Evolutionary conservation across 345 rosid genomes (phyloP), one percentile per base, ranked within the genome.

Genomic region (Moricandia moricandioides): DNA sequence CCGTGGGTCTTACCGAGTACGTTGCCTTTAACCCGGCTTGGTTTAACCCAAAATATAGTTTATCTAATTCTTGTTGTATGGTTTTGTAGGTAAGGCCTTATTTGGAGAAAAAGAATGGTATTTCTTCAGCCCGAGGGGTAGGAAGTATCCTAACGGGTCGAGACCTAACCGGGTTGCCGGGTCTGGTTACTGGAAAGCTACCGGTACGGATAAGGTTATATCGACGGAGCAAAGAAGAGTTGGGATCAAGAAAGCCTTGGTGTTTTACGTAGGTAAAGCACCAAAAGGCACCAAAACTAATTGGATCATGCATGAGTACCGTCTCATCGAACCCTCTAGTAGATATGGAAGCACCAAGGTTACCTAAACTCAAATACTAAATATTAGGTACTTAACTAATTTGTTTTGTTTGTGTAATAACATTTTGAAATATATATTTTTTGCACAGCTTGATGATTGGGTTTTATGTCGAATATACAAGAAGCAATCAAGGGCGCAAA

Each of bases 291-390:
- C 87, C 54, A 95, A 95, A 81, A 95, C 99, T 8, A 95, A 92
- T 82, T 95, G 99, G 99, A 95, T 95, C 67, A 92, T 95, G 99
- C 99, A 95, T 59, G 99, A 95, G 73, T 95, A 90, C 70, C 92
- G 99, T 56, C 88, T 95, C 65, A 2, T 88, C n/a, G 96, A 87
- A n/a, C 40, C 80, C 24, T 69, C 85, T 56, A 85, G 89, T 21
- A 85, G 85, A 70, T 71, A 40, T 33, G 94, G 97, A 58, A 88
- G 94, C 85, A 16, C 93, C 49, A 91, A 73, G 91, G 97, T 29
- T 29, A 29, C 31, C 5, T 93, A 78, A 27, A 17, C 12, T 11
- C 17, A 56, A 14, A 11, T 26, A 6, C 0, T 0, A 29, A 10
- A 0, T 24, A 10, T 26, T 67, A 57, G 24, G 24, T 57, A 13